Evolutionary conservation across 257 asterid genomes (phyloP).

Genomic region (Fraxinus anomala): DNA sequence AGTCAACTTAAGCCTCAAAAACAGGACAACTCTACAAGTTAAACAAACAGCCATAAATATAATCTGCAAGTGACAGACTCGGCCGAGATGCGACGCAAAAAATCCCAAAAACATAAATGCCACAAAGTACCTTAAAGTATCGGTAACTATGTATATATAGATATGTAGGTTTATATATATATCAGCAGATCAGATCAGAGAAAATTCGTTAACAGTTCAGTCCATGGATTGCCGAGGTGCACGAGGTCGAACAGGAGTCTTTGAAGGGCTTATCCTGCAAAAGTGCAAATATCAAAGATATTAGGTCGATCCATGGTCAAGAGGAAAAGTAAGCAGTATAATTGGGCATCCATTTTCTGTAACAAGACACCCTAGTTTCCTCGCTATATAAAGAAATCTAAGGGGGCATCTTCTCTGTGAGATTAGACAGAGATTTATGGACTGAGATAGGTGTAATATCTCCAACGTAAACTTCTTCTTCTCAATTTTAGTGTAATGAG

Average conservation of each 20-base stretch:
- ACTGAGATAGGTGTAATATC: neutral
- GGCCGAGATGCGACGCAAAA: conserved; percentile 29
- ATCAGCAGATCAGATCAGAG: conserved; percentile 40
- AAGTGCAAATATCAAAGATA: neutral
- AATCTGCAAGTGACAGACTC: conserved; percentile 32
- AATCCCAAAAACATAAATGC: conserved; percentile 38
- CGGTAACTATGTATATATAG: conserved; percentile 47
- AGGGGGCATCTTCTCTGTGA: neutral
- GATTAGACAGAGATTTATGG: neutral
- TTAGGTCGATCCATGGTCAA: neutral
- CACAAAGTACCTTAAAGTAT: conserved; percentile 41
- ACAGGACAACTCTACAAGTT: conserved; percentile 56
- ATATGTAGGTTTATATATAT: conserved; percentile 12
- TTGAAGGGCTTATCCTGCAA: conserved; percentile 68
- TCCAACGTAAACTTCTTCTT: neutral
- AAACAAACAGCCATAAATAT: conserved; percentile 42
- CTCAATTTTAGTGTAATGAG: neutral
- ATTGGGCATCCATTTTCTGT: neutral
- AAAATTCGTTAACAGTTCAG: conserved; percentile 34
- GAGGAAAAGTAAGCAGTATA: neutral
- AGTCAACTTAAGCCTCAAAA: conserved; percentile 47
- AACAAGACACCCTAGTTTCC: neutral
- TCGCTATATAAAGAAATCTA: neutral
- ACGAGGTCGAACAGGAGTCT: conserved; percentile 58
- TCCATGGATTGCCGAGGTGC: conserved; percentile 44